Evolutionary conservation across 495 filamentous ascomycete genomes (phyloP), one percentile per base, ranked within the genome.

Genomic region (Tetracladium setigerum): DNA sequence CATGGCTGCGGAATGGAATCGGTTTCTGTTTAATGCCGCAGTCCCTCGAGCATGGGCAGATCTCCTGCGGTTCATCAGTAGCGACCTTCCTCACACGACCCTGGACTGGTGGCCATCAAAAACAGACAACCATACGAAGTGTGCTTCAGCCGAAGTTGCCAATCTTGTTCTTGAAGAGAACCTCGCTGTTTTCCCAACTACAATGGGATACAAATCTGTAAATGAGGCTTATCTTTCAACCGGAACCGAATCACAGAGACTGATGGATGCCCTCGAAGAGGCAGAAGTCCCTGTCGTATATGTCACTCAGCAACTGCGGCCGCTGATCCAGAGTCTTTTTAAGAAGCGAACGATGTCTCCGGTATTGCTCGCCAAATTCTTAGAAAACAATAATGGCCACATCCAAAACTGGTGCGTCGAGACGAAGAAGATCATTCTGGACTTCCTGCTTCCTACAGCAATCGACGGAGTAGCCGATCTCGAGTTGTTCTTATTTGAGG

Each of bases 1-100:
- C 16, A 38, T 45, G n/a, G 43, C 41, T n/a, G 44, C 30, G 17
- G 53, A 38, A 33, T 71, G 68, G 68, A 71, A 71, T 41, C 38
- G 53, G 14, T 64, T 44, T 53, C 51, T 70, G 31, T 65, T 71
- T 15, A 24, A 56, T 19, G 27, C 55, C 12, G 50, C 55, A 15
- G 44, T 67, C 31, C 58, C 67, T 14, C 15, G 19, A 18, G 54
- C 59, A 1, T 71, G 68, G 68, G 46, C 45, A 15, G 38, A 52
- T 30, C 43, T 56, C 24, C 44, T 51, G 13, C 2, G 13, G 15
- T 41, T 31, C 18, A 11, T 52, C 18, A 49, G 48, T 5, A 5
- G 37, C 31, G 11, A 45, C n/a, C 30, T 41, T 35, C 44, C 44
- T 9, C 12, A 44, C 8, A 10, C 34, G 32, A 32, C 39, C 9